These are phyloP conservation scores for Curvularia spicifera DNA, from an alignment of 2,329 filamentous ascomycete genomes.

Conservation along the genomic window DNA sequence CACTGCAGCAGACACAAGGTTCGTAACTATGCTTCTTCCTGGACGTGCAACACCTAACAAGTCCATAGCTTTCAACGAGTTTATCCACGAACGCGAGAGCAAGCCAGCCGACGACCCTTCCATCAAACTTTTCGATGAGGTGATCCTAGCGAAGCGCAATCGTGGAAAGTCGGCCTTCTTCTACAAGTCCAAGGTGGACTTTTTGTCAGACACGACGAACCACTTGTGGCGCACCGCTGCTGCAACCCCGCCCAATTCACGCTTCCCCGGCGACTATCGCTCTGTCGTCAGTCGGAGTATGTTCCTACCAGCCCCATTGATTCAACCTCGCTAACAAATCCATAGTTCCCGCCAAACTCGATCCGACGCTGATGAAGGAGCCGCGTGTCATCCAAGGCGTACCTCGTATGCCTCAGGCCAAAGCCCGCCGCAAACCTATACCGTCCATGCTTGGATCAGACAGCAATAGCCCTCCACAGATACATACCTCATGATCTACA, in stretches of 20 bases:
- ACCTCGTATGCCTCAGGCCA: slow-evolving; percentile 64
- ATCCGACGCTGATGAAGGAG: slow-evolving; percentile 87
- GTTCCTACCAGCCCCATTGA: slow-evolving; percentile 13
- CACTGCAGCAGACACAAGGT: slow-evolving; percentile 70
- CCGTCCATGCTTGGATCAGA: slow-evolving; percentile 51
- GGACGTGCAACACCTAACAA: slow-evolving; percentile 14
- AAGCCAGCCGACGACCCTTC: slow-evolving; percentile 66
- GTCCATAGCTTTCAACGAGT: slow-evolving; percentile 73
- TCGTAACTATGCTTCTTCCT: slow-evolving; percentile 17
- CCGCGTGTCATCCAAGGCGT: slow-evolving; percentile 87
- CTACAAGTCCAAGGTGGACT: slow-evolving; percentile 64
- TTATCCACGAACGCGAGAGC: slow-evolving; percentile 80
- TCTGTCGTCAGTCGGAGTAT: slow-evolving; percentile 58
- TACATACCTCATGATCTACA: slow-evolving; percentile 38
- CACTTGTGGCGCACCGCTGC: slow-evolving; percentile 77
- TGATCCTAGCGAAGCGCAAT: slow-evolving; percentile 79
- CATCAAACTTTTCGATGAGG: slow-evolving; percentile 81
- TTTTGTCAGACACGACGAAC: slow-evolving; percentile 74
- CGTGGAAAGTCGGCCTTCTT: slow-evolving; percentile 71
- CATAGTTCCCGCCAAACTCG: slow-evolving; percentile 78
- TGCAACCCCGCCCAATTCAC: slow-evolving; percentile 62
- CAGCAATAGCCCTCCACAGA: slow-evolving; percentile 27
- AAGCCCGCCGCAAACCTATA: slow-evolving; percentile 58
- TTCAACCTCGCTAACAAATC: slow-evolving; percentile 53
- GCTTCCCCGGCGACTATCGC: slow-evolving; percentile 62